Conservation (phyloP, 2,329 filamentous ascomycete species). For the Uncinocarpus reesii region DNA sequence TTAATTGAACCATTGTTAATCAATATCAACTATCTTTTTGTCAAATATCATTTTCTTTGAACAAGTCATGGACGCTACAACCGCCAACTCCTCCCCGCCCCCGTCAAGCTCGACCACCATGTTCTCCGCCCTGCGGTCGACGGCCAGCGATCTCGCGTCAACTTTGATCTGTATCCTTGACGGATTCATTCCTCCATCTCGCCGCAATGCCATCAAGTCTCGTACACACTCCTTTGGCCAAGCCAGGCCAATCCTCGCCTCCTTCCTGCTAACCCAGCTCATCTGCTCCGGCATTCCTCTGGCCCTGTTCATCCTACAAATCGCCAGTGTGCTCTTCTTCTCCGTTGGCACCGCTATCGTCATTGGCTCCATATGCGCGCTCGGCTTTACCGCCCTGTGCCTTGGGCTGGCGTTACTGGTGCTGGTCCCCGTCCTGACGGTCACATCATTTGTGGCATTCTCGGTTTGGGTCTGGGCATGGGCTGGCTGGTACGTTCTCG, state of each 20-base stretch:
- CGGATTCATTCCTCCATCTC: slow-evolving; percentile 49
- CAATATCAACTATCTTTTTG: too few relatives aligned
- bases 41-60: too few relatives aligned
- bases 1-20: too few relatives aligned
- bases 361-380: slow-evolving; percentile 41
- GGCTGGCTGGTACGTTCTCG: slow-evolving; percentile 40
- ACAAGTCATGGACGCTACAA: background rate
- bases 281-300: slow-evolving; percentile 57
- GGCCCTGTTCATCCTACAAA: slow-evolving; percentile 58
- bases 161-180: slow-evolving; percentile 32
- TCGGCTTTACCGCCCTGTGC: slow-evolving; percentile 58
- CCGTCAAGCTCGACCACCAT: background rate
- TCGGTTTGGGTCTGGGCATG: slow-evolving; percentile 58
- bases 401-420: slow-evolving; percentile 56
- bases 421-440: slow-evolving; percentile 57
- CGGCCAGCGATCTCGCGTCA: slow-evolving; percentile 7
- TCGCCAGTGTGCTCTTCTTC: slow-evolving; percentile 51
- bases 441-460: slow-evolving; percentile 53
- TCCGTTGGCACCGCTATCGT: slow-evolving; percentile 51
- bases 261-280: slow-evolving; percentile 57
- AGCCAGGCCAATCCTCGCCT: slow-evolving; percentile 57
- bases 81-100: background rate
- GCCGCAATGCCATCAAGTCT: slow-evolving; percentile 48
- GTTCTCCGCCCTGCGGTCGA: background rate
- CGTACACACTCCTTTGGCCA: slow-evolving; percentile 48